Evolutionary conservation across 148 eudicot genomes (phyloP).

Genomic region (Camellia granthamiana): DNA sequence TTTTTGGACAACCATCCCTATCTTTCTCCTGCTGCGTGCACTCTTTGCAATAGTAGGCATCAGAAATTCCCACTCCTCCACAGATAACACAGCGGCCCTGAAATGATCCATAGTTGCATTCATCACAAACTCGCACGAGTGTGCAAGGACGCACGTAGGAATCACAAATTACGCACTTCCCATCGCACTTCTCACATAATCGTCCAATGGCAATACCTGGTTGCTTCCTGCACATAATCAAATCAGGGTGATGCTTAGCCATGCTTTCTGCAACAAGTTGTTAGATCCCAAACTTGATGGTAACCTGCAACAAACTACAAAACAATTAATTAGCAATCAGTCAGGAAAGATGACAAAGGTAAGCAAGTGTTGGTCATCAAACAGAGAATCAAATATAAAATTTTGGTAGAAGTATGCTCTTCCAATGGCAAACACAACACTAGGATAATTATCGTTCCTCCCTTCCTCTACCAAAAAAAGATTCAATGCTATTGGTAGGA

Average conservation of each 20-base stretch:
- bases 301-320: slow-evolving; percentile 11
- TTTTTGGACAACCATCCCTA: slow-evolving; percentile 73
- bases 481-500: too few relatives aligned
- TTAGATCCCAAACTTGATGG: slow-evolving; percentile 6
- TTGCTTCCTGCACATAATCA: slow-evolving; percentile 69
- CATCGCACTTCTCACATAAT: slow-evolving; percentile 61
- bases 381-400: too few relatives aligned
- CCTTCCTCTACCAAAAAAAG: too few relatives aligned
- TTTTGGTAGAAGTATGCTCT: too few relatives aligned
- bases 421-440: too few relatives aligned
- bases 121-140: slow-evolving; percentile 56
- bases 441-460: too few relatives aligned
- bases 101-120: slow-evolving; percentile 68
- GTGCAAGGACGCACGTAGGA: slow-evolving; percentile 73
- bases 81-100: slow-evolving; percentile 70
- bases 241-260: slow-evolving; percentile 76
- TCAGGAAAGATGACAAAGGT: too few relatives aligned
- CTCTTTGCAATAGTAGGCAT: slow-evolving; percentile 78
- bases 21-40: slow-evolving; percentile 85
- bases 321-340: too few relatives aligned
- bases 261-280: slow-evolving; percentile 24
- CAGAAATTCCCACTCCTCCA: slow-evolving; percentile 78
- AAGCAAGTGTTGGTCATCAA: too few relatives aligned
- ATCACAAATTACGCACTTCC: slow-evolving; percentile 64
- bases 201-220: slow-evolving; percentile 76